Evolutionary conservation across 768 basidiomycete genomes (phyloP).

Genomic region (Podaxis sp.): DNA sequence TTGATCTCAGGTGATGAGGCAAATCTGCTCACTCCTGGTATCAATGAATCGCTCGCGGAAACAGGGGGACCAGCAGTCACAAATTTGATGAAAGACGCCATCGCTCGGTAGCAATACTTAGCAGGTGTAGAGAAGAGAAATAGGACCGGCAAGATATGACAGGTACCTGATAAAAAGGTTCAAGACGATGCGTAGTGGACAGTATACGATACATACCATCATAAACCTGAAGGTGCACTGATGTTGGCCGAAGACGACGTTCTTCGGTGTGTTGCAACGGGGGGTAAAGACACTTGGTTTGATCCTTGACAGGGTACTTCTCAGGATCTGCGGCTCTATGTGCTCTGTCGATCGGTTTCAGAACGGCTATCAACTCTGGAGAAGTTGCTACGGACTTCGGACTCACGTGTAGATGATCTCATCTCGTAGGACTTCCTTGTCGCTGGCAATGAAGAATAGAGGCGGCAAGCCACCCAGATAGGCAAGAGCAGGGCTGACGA

Average conservation of each 20-base stretch:
- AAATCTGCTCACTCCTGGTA: not conserved
- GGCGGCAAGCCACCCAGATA: slow-evolving; percentile 94
- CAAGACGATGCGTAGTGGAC: slow-evolving; percentile 11
- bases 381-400: not conserved
- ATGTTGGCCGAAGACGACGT: slow-evolving; percentile 54
- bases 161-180: slow-evolving; percentile 47
- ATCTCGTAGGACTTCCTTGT: slow-evolving; percentile 90
- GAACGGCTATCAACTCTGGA: slow-evolving; percentile 2
- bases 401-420: slow-evolving; percentile 86
- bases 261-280: slow-evolving; percentile 53
- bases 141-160: slow-evolving; percentile 71
- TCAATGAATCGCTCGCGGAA: slow-evolving; percentile 4
- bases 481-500: slow-evolving; percentile 76
- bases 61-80: slow-evolving; percentile 44
- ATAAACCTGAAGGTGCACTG: slow-evolving; percentile 91
- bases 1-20: slow-evolving; percentile 1
- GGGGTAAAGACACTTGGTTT: slow-evolving; percentile 54
- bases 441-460: slow-evolving; percentile 78
- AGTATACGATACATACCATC: slow-evolving; percentile 55
- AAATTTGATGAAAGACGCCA: slow-evolving; percentile 68
- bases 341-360: slow-evolving; percentile 47
- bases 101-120: slow-evolving; percentile 78
- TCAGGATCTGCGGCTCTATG: slow-evolving; percentile 90
- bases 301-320: slow-evolving; percentile 52
- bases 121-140: slow-evolving; percentile 77